A percentile compares a stretch with the other conserved stretches of the same genome.
These are phyloP conservation scores for Diaporthe sp. DNA, from an alignment of 2,329 filamentous ascomycete genomes.

Conservation along the genomic window DNA sequence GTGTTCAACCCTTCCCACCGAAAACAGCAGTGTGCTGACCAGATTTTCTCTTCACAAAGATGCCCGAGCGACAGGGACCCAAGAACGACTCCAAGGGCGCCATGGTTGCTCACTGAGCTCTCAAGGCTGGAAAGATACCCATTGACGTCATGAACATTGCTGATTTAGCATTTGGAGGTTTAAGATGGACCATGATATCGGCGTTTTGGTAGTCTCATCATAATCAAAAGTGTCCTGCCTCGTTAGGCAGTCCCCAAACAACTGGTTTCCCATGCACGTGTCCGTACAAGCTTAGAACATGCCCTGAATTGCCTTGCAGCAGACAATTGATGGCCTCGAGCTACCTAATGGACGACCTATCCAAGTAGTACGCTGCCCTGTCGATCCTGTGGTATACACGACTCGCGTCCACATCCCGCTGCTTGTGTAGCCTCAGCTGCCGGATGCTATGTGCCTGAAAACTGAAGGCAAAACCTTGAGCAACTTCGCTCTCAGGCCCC, in stretches of 20 bases:
- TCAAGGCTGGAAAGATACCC: slow-evolving; percentile 38
- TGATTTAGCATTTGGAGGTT: slow-evolving; percentile 30
- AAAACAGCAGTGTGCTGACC: slow-evolving; percentile 36
- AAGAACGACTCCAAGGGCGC: slow-evolving; percentile 66
- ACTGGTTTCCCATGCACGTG: not conserved
- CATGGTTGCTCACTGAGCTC: slow-evolving; percentile 59
- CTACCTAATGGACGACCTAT: no score
- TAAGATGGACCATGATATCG: slow-evolving; percentile 24
- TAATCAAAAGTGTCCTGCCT: slow-evolving; percentile 28
- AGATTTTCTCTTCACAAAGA: slow-evolving; percentile 52
- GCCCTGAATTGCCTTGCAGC: no score
- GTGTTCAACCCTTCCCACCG: not conserved
- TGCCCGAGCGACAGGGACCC: slow-evolving; percentile 65
- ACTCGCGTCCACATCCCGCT: not conserved
- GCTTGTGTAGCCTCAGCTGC: not conserved
- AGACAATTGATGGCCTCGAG: not conserved
- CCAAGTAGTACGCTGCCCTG: not conserved
- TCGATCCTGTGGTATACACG: not conserved
- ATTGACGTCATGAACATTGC: slow-evolving; percentile 33
- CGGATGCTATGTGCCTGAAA: not conserved
- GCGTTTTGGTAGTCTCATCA: slow-evolving; percentile 29
- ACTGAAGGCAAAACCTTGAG: not conserved
- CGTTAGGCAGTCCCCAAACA: slow-evolving; percentile 8
- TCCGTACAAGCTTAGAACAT: not conserved
- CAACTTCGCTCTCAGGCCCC: not conserved